Evolutionary conservation across 1,284 basidiomycete genomes (phyloP).

Genomic region (Rhodotorula glutinis): DNA sequence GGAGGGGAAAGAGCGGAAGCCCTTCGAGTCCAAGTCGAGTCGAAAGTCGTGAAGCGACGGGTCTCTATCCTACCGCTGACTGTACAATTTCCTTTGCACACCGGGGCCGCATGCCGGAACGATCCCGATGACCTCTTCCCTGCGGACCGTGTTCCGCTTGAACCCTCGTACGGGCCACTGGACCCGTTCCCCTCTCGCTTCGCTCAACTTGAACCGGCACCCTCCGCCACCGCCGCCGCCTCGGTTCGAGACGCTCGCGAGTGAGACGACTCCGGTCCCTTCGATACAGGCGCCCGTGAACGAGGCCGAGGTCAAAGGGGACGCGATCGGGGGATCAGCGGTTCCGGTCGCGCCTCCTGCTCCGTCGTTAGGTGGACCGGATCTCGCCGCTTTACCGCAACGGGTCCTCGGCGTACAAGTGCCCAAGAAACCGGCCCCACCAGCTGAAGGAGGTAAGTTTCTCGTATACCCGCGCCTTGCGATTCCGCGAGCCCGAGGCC

Average conservation of each 20-base stretch:
- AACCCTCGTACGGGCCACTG: background rate
- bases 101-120: background rate
- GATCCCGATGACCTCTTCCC: background rate
- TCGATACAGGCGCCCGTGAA: background rate
- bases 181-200: background rate
- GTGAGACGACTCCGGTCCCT: constrained; percentile 1
- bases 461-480: too few species aligned
- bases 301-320: background rate
- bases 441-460: constrained; percentile 22
- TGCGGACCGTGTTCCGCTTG: background rate
- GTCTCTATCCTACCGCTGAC: too few species aligned
- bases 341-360: background rate
- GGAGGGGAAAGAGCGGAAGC: too few species aligned
- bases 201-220: constrained; percentile 12
- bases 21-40: too few species aligned
- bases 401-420: constrained; percentile 14
- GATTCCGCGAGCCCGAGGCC: too few species aligned
- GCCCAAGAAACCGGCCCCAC: constrained; percentile 15
- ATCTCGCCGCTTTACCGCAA: too few species aligned
- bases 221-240: background rate
- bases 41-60: too few species aligned
- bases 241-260: constrained; percentile 12
- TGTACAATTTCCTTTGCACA: too few species aligned
- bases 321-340: background rate
- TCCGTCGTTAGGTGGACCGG: background rate